These are phyloP conservation scores for Hymenoscyphus occultus DNA, from an alignment of 2,329 filamentous ascomycete genomes.

Conservation along the genomic window DNA sequence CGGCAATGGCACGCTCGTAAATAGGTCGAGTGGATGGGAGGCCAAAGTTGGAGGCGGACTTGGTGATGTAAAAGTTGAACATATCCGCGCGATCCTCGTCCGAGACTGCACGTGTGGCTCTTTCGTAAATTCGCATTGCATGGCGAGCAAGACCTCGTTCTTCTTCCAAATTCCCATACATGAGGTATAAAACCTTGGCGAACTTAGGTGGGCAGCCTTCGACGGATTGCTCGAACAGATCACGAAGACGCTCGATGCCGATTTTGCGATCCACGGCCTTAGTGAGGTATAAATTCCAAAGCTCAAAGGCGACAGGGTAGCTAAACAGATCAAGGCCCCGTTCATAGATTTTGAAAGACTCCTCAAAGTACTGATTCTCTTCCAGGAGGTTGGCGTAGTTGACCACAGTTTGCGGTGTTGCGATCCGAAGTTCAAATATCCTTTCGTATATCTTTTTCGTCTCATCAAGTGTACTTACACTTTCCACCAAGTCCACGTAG, in stretches of 20 bases:
- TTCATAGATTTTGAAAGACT: conserved; percentile 97
- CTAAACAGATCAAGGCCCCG: conserved; percentile 96
- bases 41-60: conserved; percentile 96
- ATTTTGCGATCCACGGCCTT: conserved; percentile 97
- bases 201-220: conserved; percentile 95
- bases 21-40: conserved; percentile 91
- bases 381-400: conserved; percentile 96
- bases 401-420: conserved; percentile 96
- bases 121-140: conserved; percentile 98
- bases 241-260: conserved; percentile 86
- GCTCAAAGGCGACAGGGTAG: conserved; percentile 95
- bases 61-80: conserved; percentile 99
- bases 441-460: conserved; percentile 93
- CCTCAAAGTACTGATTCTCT: conserved; percentile 92
- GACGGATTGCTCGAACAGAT: conserved; percentile 95
- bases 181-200: conserved; percentile 91
- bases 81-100: conserved; percentile 95
- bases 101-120: conserved; percentile 88
- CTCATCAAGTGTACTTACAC: conserved; percentile 85
- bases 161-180: conserved; percentile 98
- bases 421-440: conserved; percentile 96
- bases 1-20: conserved; percentile 91
- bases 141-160: conserved; percentile 91
- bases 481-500: conserved; percentile 96
- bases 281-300: conserved; percentile 97